Evolutionary conservation across 2,329 filamentous ascomycete species (phyloP).

Genomic region (Teratosphaeria pseudoeucalypti): DNA sequence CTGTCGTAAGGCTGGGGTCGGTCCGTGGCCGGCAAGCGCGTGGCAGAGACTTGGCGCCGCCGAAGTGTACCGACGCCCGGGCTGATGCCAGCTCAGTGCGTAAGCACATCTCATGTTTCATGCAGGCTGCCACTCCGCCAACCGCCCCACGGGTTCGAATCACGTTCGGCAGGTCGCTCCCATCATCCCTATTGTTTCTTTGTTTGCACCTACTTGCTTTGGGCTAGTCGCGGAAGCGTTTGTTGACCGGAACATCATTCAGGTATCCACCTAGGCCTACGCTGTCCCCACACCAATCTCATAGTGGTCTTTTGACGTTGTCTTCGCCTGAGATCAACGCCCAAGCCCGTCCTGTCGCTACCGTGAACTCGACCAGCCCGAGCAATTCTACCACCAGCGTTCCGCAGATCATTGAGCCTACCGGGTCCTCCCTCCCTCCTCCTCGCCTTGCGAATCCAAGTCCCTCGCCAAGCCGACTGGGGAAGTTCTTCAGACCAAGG

Average conservation of each 20-base stretch:
- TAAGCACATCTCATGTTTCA: neutral
- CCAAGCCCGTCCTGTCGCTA: constrained; percentile 9
- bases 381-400: constrained; percentile 13
- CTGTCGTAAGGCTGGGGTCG: neutral
- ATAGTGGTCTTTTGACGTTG: constrained; percentile 38
- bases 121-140: neutral
- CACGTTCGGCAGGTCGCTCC: constrained; percentile 1
- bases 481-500: constrained; percentile 32
- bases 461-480: constrained; percentile 50
- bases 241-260: constrained; percentile 9
- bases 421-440: constrained; percentile 8
- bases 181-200: neutral
- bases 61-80: neutral
- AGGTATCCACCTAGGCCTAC: constrained; percentile 18
- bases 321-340: constrained; percentile 36
- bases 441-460: constrained; percentile 41
- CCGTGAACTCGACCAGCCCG: constrained; percentile 8
- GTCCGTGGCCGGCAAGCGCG: neutral
- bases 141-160: neutral
- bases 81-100: neutral
- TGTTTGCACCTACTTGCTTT: neutral
- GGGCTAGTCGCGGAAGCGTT: neutral
- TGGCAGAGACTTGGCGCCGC: neutral
- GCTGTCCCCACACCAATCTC: constrained; percentile 38
- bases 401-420: constrained; percentile 21